A percentile compares a stretch with the other conserved stretches of the same genome.
phyloP scores from a whole-genome alignment of 1,139 yeast genomes.

The Yamadazyma buinensis region DNA sequence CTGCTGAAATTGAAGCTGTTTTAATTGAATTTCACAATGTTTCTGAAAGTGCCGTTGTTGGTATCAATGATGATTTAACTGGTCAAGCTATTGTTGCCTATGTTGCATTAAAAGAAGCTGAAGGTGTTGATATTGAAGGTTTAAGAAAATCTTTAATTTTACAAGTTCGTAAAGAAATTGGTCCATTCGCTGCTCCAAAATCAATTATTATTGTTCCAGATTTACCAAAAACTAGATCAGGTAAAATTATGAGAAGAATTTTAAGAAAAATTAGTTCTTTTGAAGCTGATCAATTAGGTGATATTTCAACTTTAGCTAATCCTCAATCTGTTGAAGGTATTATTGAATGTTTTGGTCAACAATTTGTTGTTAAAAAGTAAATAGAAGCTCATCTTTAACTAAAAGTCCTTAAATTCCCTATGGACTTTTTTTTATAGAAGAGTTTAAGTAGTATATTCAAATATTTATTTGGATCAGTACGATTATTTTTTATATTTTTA shows the following conservation, averaged over 20 bases:
- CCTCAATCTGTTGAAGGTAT: slow-evolving; percentile 81
- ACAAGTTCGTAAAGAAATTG: slow-evolving; percentile 90
- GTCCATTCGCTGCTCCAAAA: slow-evolving; percentile 99
- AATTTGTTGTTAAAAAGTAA: slow-evolving; percentile 18
- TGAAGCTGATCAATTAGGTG: slow-evolving; percentile 94
- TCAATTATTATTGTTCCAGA: slow-evolving; percentile 82
- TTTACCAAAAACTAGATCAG: slow-evolving; percentile 96
- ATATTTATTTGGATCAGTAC: too few species aligned
- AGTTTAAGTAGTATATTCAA: too few species aligned
- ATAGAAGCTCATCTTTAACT: too few species aligned
- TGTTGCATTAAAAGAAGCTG: slow-evolving; percentile 70
- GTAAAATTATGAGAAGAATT: slow-evolving; percentile 98
- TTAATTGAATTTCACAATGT: slow-evolving; percentile 76
- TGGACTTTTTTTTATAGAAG: too few species aligned
- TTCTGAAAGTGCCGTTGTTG: slow-evolving; percentile 93
- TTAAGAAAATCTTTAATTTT: slow-evolving; percentile 80
- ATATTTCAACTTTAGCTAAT: slow-evolving; percentile 84
- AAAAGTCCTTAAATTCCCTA: too few species aligned
- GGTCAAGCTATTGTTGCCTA: slow-evolving; percentile 97
- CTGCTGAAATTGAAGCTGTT: slow-evolving; percentile 96
- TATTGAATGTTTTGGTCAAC: slow-evolving; percentile 48
- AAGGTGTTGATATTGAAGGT: slow-evolving; percentile 49
- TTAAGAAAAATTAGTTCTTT: slow-evolving; percentile 86
- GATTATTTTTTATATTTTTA: too few species aligned
- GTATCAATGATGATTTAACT: slow-evolving; percentile 89